Evolutionary conservation across 2,329 filamentous ascomycete species (phyloP).

Genomic region (Pseudogymnoascus sp.): DNA sequence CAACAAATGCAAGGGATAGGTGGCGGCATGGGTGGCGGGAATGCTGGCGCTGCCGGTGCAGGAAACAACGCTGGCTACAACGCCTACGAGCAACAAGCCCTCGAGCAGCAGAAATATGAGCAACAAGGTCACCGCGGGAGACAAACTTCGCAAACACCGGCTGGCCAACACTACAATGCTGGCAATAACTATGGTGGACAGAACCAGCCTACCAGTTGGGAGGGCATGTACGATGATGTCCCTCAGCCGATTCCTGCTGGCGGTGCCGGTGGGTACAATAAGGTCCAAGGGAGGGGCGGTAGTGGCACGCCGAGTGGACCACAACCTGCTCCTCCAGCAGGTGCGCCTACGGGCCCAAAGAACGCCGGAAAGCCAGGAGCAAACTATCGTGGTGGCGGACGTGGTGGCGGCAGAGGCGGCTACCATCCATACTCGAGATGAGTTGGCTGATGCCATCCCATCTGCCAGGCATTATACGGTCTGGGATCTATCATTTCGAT

Average conservation of each 20-base stretch:
- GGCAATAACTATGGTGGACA: conserved; percentile 25
- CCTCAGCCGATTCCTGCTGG: conserved; percentile 64
- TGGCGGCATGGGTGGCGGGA: conserved; percentile 26
- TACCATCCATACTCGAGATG: conserved; percentile 67
- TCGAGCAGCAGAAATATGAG: conserved; percentile 73
- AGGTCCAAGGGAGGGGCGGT: conserved; percentile 16
- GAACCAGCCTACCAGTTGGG: conserved; percentile 69
- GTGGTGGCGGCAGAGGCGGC: conserved; percentile 61
- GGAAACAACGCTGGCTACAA: conserved; percentile 37
- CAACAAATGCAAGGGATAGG: conserved; percentile 35
- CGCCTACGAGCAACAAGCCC: conserved; percentile 63
- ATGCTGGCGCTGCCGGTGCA: conserved; percentile 19
- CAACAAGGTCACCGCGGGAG: conserved; percentile 52
- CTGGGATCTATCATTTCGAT: neutral
- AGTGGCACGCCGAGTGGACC: conserved; percentile 25
- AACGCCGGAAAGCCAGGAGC: conserved; percentile 86
- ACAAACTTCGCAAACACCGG: conserved; percentile 28
- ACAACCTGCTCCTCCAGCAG: conserved; percentile 57
- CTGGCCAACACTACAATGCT: conserved; percentile 24
- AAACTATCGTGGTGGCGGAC: conserved; percentile 85
- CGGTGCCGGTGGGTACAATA: conserved; percentile 33
- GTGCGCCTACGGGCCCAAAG: conserved; percentile 90
- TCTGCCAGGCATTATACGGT: neutral
- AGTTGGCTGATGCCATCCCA: neutral
- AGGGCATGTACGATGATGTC: conserved; percentile 96